phyloP scores from a whole-genome alignment of 176 grass and related monocot genomes.

The Saccharum spontaneum region DNA sequence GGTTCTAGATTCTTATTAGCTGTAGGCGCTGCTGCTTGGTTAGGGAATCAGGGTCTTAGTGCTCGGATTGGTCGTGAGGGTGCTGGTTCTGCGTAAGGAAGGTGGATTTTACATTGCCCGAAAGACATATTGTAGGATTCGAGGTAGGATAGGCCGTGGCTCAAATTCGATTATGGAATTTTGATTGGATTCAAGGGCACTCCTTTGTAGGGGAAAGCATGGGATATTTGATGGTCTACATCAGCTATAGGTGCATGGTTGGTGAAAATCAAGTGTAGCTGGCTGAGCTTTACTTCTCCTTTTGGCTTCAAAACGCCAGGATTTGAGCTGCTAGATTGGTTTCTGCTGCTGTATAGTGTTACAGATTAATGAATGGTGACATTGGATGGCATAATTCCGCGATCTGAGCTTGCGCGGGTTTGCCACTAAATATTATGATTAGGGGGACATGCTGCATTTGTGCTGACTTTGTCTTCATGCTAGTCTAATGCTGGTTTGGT shows the following conservation, averaged over 20 bases:
- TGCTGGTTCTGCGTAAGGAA: background rate
- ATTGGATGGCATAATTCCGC: background rate
- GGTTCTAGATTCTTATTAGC: slow-evolving; percentile 36
- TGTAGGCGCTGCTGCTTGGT: background rate
- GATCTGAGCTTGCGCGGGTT: background rate
- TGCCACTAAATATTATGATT: background rate
- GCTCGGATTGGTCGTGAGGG: slow-evolving; percentile 11
- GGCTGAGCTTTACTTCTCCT: background rate
- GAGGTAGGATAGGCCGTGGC: background rate
- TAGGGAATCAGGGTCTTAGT: background rate
- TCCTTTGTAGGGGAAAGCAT: background rate
- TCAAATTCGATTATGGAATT: background rate
- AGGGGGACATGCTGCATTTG: background rate
- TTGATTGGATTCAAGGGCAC: slow-evolving; percentile 9
- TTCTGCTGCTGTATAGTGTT: background rate
- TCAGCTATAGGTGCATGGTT: background rate
- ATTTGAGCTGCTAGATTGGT: slow-evolving; percentile 19
- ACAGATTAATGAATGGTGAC: background rate
- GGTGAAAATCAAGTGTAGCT: background rate
- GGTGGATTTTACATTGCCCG: slow-evolving; percentile 9
- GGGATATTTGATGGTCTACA: background rate
- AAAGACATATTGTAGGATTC: slow-evolving; percentile 10
- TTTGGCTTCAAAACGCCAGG: background rate
- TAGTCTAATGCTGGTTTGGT: background rate
- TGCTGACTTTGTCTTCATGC: background rate